Evolutionary conservation across 805 yeast genomes (phyloP).

Genomic region (Saccharomycopsis malanga): DNA sequence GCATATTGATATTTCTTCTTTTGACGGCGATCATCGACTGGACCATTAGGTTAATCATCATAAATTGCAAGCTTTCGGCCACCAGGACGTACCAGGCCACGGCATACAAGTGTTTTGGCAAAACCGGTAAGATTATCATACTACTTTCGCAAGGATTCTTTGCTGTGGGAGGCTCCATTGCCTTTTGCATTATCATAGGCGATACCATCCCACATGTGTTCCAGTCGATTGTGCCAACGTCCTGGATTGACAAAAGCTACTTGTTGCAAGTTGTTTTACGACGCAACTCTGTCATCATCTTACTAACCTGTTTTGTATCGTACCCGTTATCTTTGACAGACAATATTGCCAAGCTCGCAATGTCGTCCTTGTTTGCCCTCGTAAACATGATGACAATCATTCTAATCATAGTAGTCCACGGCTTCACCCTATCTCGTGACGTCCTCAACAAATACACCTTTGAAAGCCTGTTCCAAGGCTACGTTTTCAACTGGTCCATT

Average conservation of each 20-base stretch:
- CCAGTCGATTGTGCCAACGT: slow-evolving; percentile 50
- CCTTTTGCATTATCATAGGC: slow-evolving; percentile 90
- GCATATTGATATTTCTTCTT: slow-evolving; percentile 50
- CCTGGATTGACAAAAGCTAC: slow-evolving; percentile 29
- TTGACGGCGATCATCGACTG: slow-evolving; percentile 77
- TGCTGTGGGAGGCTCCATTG: slow-evolving; percentile 92
- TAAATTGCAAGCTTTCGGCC: slow-evolving; percentile 73
- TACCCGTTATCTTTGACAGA: slow-evolving; percentile 75
- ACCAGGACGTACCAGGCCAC: slow-evolving; percentile 79
- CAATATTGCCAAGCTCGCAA: slow-evolving; percentile 79
- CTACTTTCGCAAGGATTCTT: slow-evolving; percentile 75
- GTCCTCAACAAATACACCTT: slow-evolving; percentile 29
- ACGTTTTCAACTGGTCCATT: slow-evolving; percentile 46
- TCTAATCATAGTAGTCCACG: slow-evolving; percentile 61
- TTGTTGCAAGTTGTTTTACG: slow-evolving; percentile 50
- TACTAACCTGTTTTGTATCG: slow-evolving; percentile 66
- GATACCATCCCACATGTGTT: slow-evolving; percentile 92
- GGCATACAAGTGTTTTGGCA: slow-evolving; percentile 73
- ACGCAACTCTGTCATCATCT: slow-evolving; percentile 62
- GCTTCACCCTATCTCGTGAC: slow-evolving; percentile 27
- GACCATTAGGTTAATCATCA: slow-evolving; percentile 74
- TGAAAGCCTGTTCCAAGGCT: slow-evolving; percentile 25
- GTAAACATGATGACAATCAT: slow-evolving; percentile 80
- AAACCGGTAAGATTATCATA: slow-evolving; percentile 56
- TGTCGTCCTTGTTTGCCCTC: slow-evolving; percentile 80